Percentiles rank a stretch among this genome's conserved stretches.
Evolutionary conservation across 2,329 filamentous ascomycete genomes (phyloP).

Genomic region (Penicillium occitanis): DNA sequence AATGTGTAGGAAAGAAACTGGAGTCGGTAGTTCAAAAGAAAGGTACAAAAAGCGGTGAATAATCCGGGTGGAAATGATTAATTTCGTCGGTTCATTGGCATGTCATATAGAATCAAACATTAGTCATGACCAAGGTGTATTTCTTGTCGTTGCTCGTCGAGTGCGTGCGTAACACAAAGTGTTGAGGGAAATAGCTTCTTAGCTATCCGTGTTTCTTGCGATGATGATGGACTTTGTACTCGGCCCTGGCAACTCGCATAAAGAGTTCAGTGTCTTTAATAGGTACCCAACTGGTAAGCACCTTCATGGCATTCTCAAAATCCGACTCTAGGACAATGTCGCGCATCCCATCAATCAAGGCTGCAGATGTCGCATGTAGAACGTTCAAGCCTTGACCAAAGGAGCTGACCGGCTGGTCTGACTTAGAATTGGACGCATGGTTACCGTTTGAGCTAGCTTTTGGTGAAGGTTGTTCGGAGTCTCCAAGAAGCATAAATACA

Average conservation of each 20-base stretch:
- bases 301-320: conserved; percentile 98
- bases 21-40: neutral
- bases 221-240: conserved; percentile 69
- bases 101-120: neutral
- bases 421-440: conserved; percentile 7
- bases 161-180: neutral
- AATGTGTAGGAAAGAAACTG: neutral
- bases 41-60: neutral
- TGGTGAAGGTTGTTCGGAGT: conserved; percentile 53
- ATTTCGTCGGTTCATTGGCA: neutral
- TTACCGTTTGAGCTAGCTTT: conserved; percentile 11
- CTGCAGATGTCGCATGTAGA: conserved; percentile 84
- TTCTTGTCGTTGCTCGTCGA: neutral
- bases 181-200: neutral
- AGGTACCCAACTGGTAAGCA: conserved; percentile 88
- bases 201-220: conserved; percentile 44
- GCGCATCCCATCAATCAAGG: conserved; percentile 84
- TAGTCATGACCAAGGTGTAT: neutral
- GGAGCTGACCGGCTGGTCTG: conserved; percentile 26
- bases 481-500: conserved; percentile 91
- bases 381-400: conserved; percentile 74
- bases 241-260: conserved; percentile 83
- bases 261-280: conserved; percentile 91
- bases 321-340: conserved; percentile 89
- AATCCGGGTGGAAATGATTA: neutral